Evolutionary conservation across 2,329 filamentous ascomycete genomes (phyloP), one percentile per base, ranked within the genome.

Genomic region (Didymella glomerata): DNA sequence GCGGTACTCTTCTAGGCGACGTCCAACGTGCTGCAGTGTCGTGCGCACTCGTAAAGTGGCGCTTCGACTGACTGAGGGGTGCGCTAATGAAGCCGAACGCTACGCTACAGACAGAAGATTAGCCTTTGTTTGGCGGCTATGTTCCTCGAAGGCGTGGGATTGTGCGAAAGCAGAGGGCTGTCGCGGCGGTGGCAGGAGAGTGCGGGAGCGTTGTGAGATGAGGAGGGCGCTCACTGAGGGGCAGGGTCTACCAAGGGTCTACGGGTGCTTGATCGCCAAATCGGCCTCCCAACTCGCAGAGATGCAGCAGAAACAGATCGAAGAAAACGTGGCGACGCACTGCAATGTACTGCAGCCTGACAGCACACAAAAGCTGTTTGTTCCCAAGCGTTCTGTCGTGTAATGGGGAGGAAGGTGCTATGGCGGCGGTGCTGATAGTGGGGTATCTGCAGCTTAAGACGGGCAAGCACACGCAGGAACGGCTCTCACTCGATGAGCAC

Each of bases 221-320:
- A 46, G 41, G 40, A 53, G 47, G 62, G 48, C 48, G 38, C 50
- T 56, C 62, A 55, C 42, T 51, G 64, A 58, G 53, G 60, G 62
- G 62, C 54, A 65, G 62, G 48, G 49, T 54, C 54, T 57, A 57
- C 52, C 58, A 58, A 22, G 55, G 60, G 65, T 53, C 57, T 58
- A 59, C 49, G 54, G 52, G 24, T 54, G 47, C 38, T 60, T 60
- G 60, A 55, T 48, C 55, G 60, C 62, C 61, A 62, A 57, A 62
- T 67, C 64, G 65, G 64, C 64, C 47, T 54, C 48, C 40, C 38
- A 27, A 44, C 38, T 36, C 14, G 46, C 28, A 48, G 49, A 36
- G n/a, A 24, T 41, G 52, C 45, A 46, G 42, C 36, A 30, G 24
- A 58, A 25, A 47, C 13, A 45, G 45, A 47, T 44, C 32, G 27